A percentile compares a stretch with the other conserved stretches of the same genome.
Evolutionary conservation across 2,329 filamentous ascomycete genomes (phyloP).

Genomic region (Venturia carpophila): DNA sequence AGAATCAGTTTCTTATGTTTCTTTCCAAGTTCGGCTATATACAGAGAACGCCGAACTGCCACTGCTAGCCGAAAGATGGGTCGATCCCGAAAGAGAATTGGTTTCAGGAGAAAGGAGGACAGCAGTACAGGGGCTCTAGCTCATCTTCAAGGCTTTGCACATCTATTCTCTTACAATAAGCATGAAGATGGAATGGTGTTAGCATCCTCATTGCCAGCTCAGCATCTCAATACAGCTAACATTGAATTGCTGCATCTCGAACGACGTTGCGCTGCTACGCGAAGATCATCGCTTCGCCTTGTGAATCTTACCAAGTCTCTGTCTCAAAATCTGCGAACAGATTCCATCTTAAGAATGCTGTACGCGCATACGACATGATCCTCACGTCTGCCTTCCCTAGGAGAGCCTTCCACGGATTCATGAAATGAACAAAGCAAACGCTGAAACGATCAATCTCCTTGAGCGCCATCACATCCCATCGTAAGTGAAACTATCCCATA

Average conservation of each 20-base stretch:
- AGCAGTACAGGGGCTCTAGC: too few relatives aligned
- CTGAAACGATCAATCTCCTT: background rate
- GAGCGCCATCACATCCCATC: background rate
- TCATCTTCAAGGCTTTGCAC: too few relatives aligned
- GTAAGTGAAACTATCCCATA: background rate
- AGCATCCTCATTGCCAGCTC: too few relatives aligned
- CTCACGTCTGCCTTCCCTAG: background rate
- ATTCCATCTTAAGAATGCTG: background rate
- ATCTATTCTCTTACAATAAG: too few relatives aligned
- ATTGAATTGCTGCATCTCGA: background rate
- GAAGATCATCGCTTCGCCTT: background rate
- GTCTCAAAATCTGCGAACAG: background rate
- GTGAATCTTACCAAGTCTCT: background rate
- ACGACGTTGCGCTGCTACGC: background rate
- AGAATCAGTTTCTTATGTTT: too few relatives aligned
- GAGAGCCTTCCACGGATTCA: too few relatives aligned
- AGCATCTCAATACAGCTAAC: background rate
- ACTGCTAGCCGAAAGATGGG: too few relatives aligned
- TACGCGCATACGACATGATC: background rate
- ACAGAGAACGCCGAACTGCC: too few relatives aligned
- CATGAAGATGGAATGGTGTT: too few relatives aligned
- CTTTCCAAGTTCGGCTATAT: too few relatives aligned
- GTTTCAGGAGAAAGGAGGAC: too few relatives aligned
- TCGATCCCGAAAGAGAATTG: too few relatives aligned
- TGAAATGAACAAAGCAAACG: background rate